These are phyloP conservation scores for Fonsecaea erecta DNA, from an alignment of 2,329 filamentous ascomycete genomes.

Conservation along the genomic window DNA sequence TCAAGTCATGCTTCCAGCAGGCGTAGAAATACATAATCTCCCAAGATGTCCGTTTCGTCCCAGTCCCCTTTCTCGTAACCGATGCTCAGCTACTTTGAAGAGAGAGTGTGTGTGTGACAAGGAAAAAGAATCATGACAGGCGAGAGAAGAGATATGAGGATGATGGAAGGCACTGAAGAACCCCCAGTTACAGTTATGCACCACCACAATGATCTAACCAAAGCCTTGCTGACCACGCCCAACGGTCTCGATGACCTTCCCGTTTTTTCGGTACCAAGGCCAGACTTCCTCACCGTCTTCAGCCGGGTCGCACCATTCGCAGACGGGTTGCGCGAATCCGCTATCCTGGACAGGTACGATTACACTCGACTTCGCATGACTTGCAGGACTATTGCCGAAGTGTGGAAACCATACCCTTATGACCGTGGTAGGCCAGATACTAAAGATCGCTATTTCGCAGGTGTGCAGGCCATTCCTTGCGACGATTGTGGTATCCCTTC, in stretches of 20 bases:
- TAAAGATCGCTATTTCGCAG: slow-evolving; percentile 21
- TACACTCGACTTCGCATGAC: slow-evolving; percentile 22
- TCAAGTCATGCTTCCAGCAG: background rate
- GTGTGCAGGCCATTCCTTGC: slow-evolving; percentile 12
- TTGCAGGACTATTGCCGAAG: slow-evolving; percentile 18
- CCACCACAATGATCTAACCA: background rate
- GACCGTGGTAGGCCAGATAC: slow-evolving; percentile 4
- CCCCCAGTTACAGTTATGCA: slow-evolving; percentile 23
- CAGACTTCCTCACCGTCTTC: slow-evolving; percentile 17
- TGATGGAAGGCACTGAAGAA: slow-evolving; percentile 1
- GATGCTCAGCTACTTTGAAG: background rate
- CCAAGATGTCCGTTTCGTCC: background rate
- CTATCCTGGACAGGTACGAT: slow-evolving; percentile 10
- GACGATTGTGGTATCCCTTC: slow-evolving; percentile 9
- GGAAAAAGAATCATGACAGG: slow-evolving; percentile 9
- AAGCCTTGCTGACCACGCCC: background rate
- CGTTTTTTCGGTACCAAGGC: background rate
- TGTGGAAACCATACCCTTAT: slow-evolving; percentile 18
- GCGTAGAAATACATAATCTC: background rate
- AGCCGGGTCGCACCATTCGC: slow-evolving; percentile 7
- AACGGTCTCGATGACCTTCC: slow-evolving; percentile 2
- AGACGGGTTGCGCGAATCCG: slow-evolving; percentile 16
- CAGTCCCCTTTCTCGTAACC: background rate
- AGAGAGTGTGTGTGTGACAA: too few relatives aligned
- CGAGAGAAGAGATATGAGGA: background rate